Conservation (phyloP, 176 grass and related monocot genomes). For the Hordeum marinum region DNA sequence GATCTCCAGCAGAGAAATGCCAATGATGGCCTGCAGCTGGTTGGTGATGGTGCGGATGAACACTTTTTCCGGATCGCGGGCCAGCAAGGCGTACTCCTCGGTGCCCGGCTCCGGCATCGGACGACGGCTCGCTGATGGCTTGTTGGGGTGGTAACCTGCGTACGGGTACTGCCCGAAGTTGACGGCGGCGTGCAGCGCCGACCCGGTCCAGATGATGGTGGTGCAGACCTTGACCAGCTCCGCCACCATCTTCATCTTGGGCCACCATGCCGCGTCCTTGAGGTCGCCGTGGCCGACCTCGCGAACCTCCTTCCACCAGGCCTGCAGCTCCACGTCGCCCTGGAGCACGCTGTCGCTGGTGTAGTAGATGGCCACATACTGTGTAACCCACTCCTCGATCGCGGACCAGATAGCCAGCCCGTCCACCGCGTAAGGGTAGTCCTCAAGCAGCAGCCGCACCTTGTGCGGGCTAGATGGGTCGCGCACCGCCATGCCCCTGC, state of each 20-base stretch:
- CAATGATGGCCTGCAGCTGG: neutral
- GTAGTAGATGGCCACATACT: constrained; percentile 57
- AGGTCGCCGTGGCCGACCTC: constrained; percentile 65
- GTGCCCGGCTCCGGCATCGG: neutral
- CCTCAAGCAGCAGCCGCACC: constrained; percentile 26
- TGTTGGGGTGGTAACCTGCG: constrained; percentile 2
- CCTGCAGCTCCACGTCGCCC: constrained; percentile 57
- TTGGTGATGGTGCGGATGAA: constrained; percentile 8
- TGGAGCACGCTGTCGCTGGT: constrained; percentile 32
- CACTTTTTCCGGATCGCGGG: neutral
- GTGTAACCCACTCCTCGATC: constrained; percentile 45
- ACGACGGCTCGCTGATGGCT: neutral
- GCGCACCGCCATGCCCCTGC: constrained; percentile 1
- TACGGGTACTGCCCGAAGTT: constrained; percentile 67
- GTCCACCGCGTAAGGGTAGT: constrained; percentile 40
- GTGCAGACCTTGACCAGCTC: constrained; percentile 52
- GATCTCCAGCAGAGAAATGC: neutral
- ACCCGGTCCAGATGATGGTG: constrained; percentile 54
- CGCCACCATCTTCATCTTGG: constrained; percentile 40
- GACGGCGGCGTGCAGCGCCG: constrained; percentile 52
- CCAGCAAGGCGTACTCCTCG: neutral
- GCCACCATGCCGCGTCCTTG: constrained; percentile 65
- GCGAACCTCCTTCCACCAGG: constrained; percentile 71
- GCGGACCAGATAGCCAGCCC: constrained; percentile 41
- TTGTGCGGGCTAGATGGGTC: constrained; percentile 42